Conservation (phyloP, 495 filamentous ascomycete genomes). For the Aspergillus kassunensis region DNA sequence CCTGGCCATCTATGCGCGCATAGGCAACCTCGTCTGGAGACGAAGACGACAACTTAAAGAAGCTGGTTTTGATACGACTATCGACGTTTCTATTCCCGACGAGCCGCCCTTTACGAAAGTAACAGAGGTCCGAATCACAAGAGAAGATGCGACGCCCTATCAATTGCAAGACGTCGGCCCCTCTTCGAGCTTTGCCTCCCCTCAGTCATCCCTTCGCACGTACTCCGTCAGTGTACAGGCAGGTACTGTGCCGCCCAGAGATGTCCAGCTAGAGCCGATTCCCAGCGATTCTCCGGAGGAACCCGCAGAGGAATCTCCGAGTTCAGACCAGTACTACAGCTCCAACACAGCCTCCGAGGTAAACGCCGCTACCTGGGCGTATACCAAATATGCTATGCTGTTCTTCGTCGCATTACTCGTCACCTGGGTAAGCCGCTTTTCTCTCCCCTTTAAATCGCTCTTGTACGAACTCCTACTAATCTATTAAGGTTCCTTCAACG, state of each 20-base stretch:
- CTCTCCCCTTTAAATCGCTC: background rate
- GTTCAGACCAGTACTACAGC: background rate
- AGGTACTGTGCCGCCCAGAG: constrained; percentile 14
- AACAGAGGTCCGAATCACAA: constrained; percentile 53
- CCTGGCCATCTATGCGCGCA: constrained; percentile 67
- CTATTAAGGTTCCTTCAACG: constrained; percentile 62
- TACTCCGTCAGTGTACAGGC: constrained; percentile 39
- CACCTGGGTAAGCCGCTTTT: constrained; percentile 59
- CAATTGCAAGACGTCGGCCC: background rate
- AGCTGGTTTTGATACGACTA: constrained; percentile 41
- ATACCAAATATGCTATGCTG: constrained; percentile 78
- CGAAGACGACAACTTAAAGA: constrained; percentile 43
- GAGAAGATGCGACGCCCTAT: constrained; percentile 26
- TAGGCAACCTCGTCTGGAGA: constrained; percentile 66
- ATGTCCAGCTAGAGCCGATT: constrained; percentile 2
- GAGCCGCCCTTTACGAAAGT: constrained; percentile 54
- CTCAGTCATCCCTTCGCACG: constrained; percentile 18
- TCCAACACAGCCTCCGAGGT: constrained; percentile 17
- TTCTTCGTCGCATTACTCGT: constrained; percentile 80
- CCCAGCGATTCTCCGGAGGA: constrained; percentile 13
- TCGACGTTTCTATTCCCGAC: constrained; percentile 14
- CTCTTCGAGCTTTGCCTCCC: background rate
- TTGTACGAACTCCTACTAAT: background rate
- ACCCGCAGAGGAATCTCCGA: constrained; percentile 1
- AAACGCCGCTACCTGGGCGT: constrained; percentile 60